Evolutionary conservation across 768 basidiomycete species (phyloP), one percentile per base, ranked within the genome.

Genomic region (Lactifluus piperatus): DNA sequence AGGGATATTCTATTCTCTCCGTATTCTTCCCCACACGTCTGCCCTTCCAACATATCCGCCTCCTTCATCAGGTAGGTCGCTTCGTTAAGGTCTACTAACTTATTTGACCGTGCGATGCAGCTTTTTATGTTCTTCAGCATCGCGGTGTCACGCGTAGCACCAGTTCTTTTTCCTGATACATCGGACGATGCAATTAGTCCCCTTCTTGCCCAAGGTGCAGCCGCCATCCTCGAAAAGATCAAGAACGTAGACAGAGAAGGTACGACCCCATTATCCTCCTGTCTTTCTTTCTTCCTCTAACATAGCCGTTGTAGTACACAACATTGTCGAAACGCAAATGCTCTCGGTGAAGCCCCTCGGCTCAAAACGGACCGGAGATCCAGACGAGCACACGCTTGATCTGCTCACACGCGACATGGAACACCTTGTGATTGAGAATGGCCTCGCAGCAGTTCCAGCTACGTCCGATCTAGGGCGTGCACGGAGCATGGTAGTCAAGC

Each of bases 41-140:
- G 1, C 77, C 81, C 1, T 86, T 84, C 68, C 90, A 94, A 67
- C 87, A 93, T 70, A 78, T 90, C 60, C 72, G 80, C 37, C 81
- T 91, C 70, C 74, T 93, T 39, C 91, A 89, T 66, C 84, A 90
- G 62, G 64, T 64, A 44, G 20, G 53, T 50, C 20, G 7, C 34
- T 5, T 36, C 13, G n/a, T 32, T 26, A 32, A 13, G 4, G 4
- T 24, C 13, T 14, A n/a, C 24, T 9, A 16, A 13, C 5, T n/a
- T 4, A 7, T 32, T 18, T 54, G 32, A 50, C 32, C 7, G 2
- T 18, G 18, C 18, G 29, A 6, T 45, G 11, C 10, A 58, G 62
- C 67, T 88, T 27, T 91, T 89, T 70, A 72, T 90, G 65, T 84
- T 88, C 68, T 66, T 85, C 57, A 87, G 82, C 30, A 78, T 91